Evolutionary conservation across 768 basidiomycete species (phyloP).

Genomic region (Macrolepiota dolichaula): DNA sequence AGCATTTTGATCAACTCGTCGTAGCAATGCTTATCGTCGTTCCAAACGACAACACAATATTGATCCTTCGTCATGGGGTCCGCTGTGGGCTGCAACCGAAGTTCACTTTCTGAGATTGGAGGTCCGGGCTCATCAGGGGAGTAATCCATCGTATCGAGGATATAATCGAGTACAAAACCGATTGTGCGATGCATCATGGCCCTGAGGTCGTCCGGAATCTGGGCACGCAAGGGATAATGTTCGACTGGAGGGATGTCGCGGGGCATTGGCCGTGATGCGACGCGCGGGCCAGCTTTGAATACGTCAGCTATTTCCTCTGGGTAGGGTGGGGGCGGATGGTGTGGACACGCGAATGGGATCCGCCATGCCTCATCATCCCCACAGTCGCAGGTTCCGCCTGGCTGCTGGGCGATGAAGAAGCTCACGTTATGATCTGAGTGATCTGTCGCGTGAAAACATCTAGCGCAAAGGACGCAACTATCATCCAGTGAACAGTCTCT

Average conservation of each 20-base stretch:
- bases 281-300: slow-evolving; percentile 4
- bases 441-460: slow-evolving; percentile 86
- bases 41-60: slow-evolving; percentile 87
- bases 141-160: slow-evolving; percentile 78
- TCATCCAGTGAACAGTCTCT: slow-evolving; percentile 93
- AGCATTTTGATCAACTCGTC: slow-evolving; percentile 81
- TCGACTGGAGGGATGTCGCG: slow-evolving; percentile 58
- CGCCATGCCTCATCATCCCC: slow-evolving; percentile 91
- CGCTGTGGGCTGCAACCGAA: slow-evolving; percentile 69
- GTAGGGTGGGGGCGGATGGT: slow-evolving; percentile 62
- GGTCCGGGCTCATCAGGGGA: slow-evolving; percentile 77
- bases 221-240: slow-evolving; percentile 53
- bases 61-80: slow-evolving; percentile 80
- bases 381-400: slow-evolving; percentile 93
- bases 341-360: slow-evolving; percentile 59
- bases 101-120: slow-evolving; percentile 62
- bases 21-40: slow-evolving; percentile 95
- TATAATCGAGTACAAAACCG: slow-evolving; percentile 75
- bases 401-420: slow-evolving; percentile 90
- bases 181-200: slow-evolving; percentile 75
- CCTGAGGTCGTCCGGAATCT: slow-evolving; percentile 61
- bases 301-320: slow-evolving; percentile 23
- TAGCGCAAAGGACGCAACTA: slow-evolving; percentile 85
- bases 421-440: slow-evolving; percentile 88
- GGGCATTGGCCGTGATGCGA: slow-evolving; percentile 29